Base-by-base conservation (phyloP, 129 eudicot species). In the Oenanthe sinensis region DNA sequence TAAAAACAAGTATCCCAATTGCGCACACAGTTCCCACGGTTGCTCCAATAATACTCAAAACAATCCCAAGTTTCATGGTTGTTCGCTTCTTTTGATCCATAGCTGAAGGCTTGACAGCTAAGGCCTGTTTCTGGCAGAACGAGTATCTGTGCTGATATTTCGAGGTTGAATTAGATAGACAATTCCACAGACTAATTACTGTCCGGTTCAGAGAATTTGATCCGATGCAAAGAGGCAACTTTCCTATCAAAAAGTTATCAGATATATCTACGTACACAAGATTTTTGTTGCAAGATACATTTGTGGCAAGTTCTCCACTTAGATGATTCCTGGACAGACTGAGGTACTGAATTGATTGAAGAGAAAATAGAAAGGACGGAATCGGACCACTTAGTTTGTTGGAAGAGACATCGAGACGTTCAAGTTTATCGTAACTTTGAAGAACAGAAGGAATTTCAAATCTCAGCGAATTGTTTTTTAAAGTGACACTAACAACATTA, bases 41-140 rank as follows among this genome's bases (percentile, higher is more conserved):
- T 7, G 86, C 96, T 78, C 92, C 96, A 81, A 91, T 84, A 79
- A 94, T 82, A 17, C 96, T 97, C 71, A 94, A 90, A 60, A 91
- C 92, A 62, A 91, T 30, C 43, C 97, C 93, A 50, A 91, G 87
- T 81, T 86, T 90, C 54, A 88, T 45, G 69, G 92, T 90, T 17
- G 85, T 58, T 42, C 72, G 75, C 72, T 77, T 79, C 76, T 87
- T 81, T 65, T 73, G 82, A 54, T 71, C 78, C 69, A 70, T 84
- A 70, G 67, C 85, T 40, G 86, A 81, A 52, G 97, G 98, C 85
- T 83, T 74, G 77, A 94, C 97, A 43, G 98, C 98, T 9, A 91
- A 65, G 37, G 97, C 97, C 67, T 91, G 88, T 60, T 85, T 88
- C 6, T 89, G 92, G 76, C 97, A 95, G 40, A 81, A 90, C 30